Evolutionary conservation across 2,329 filamentous ascomycete species (phyloP), one percentile per base, ranked within the genome.

Genomic region (Pseudopithomyces maydicus): DNA sequence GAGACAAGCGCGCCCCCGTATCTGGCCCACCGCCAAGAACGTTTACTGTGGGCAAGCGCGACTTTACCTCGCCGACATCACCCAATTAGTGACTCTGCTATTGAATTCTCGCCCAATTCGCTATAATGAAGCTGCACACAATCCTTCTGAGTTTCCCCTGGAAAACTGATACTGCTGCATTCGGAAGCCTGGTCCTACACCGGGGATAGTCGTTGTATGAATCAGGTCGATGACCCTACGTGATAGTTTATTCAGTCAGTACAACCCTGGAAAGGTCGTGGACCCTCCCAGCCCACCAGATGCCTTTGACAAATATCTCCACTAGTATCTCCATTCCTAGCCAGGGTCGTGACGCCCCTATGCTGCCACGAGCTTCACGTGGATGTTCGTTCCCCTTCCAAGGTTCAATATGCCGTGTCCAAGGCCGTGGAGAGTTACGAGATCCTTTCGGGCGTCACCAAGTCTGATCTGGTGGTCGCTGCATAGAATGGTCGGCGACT

Each of bases 41-140:
- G 53, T 48, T 54, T 55, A 54, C 48, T 54, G 56, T 57, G 39
- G 60, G 57, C 50, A 58, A 54, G 58, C 56, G 46, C 61, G 55
- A 56, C 45, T 64, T 50, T 57, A 72, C 61, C 61, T 73, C 69
- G 71, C 69, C 69, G 70, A 72, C 61, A 54, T 66, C 39, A 56
- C 58, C 62, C 53, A 55, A 64, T 59, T 51, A 8, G 57, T 50
- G 20, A 39, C 45, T 17, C 61, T 52, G 41, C 48, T 65, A 65
- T 68, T 60, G 62, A 63, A 53, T 54, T 26, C 20, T 41, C 29
- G n/a, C 35, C 29, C 35, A 19, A 10, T 6, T 10, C 8, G 55
- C 48, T 46, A 57, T 46, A 53, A 53, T 55, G 23, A 42, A 32
- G 52, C 48, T 45, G 52, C 52, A 56, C 50, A 57, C 62, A 55